Evolutionary conservation across 148 eudicot genomes (phyloP), one percentile per base, ranked within the genome.

Genomic region (Talinum fruticosum): DNA sequence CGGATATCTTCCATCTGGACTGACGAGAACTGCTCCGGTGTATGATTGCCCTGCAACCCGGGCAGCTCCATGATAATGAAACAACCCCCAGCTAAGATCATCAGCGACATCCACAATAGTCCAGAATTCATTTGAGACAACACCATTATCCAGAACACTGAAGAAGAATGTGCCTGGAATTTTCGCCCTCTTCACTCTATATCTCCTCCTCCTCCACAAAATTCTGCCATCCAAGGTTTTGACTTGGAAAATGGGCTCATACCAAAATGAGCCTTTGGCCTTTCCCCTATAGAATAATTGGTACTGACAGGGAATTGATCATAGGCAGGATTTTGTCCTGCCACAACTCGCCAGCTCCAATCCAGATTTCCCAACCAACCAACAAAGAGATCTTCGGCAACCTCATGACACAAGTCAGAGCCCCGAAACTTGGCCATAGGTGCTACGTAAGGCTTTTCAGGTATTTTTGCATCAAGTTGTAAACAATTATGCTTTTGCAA

Each of bases 281-380:
- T 85, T 93, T 57, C 97, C 99, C 80, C 98, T 82, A 66, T 96
- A 96, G 75, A 93, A 96, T 45, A 91, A 85, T 82, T 96, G 98
- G 88, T 89, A 93, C 79, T 96, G 99, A 80, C 99, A 96, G 0
- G 98, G 97, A 96, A 96, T 62, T 93, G 98, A 84, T 93, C 98
- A 53, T 91, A 93, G 36, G 98, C 98, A 41, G 98, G 98, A 79
- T 96, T 96, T 78, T 93, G 99, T 21, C 99, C 99, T 0, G 97
- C 97, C 24, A 93, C 93, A 51, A 96, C 99, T 10, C 98, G 97
- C 99, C 99, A 96, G 76, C 99, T 93, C 99, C 99, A 96, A 10
- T 89, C 93, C 79, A 90, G 82, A 61, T 72, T 84, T 72, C 99
- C 98, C 62, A 96, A 78, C 93, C 98, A 96, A 69, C 97, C 97